Conservation (phyloP, 108 stramenopile genomes). For the Parmales sp. region DNA sequence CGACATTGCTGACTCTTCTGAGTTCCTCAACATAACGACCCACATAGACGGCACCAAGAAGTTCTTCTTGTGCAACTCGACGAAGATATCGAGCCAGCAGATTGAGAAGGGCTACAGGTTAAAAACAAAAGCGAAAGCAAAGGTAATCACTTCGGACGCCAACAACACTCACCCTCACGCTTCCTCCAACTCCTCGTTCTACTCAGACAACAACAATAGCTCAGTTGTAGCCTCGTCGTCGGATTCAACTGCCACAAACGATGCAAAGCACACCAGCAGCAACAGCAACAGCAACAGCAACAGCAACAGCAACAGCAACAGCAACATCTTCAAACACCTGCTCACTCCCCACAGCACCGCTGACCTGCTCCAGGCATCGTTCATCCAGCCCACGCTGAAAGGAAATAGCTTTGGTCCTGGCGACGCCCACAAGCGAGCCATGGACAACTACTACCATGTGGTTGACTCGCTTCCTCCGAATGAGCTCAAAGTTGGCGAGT, state of each 20-base stretch:
- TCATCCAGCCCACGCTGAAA: neutral
- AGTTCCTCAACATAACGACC: neutral
- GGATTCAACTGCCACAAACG: neutral
- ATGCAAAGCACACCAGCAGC: neutral
- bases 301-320: neutral
- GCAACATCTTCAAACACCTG: neutral
- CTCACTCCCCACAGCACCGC: neutral
- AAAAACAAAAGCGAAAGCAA: neutral
- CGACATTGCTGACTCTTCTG: neutral
- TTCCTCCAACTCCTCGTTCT: too few species aligned
- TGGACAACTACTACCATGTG: conserved; percentile 9
- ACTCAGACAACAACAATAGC: too few species aligned
- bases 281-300: neutral
- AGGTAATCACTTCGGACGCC: neutral
- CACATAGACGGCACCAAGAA: neutral
- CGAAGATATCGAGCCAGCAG: neutral
- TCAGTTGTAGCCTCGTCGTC: too few species aligned
- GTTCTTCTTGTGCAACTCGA: neutral
- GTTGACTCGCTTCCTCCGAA: neutral
- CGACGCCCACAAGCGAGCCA: neutral
- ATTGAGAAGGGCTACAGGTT: too few species aligned
- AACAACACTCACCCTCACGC: too few species aligned
- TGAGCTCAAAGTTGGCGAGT: too few species aligned
- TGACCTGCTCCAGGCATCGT: neutral
- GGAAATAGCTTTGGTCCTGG: neutral